Conservation (phyloP, 2,329 filamentous ascomycete species). For the Hypoxylon sp. region DNA sequence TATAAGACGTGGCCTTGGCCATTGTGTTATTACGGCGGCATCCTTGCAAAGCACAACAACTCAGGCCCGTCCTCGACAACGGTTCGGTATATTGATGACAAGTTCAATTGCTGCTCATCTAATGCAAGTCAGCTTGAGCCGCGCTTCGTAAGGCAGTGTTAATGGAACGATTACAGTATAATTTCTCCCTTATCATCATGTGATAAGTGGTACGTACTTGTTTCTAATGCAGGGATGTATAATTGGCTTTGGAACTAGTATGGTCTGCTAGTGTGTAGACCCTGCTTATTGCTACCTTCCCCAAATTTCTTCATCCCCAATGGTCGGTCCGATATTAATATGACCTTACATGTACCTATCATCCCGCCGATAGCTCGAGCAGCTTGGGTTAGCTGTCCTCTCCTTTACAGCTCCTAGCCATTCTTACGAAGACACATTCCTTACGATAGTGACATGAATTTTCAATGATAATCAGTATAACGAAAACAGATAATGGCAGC, state of each 20-base stretch:
- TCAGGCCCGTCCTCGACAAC: slow-evolving; percentile 33
- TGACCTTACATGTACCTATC: slow-evolving; percentile 8
- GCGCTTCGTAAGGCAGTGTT: slow-evolving; percentile 24
- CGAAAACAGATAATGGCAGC: slow-evolving; percentile 23
- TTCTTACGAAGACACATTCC: not conserved
- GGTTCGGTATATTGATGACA: slow-evolving; percentile 14
- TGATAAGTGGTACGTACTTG: slow-evolving; percentile 37
- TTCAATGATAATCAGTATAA: not conserved
- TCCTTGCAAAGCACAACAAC: slow-evolving; percentile 50
- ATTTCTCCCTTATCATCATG: slow-evolving; percentile 45
- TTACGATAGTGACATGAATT: not conserved
- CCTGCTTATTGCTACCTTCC: slow-evolving; percentile 23
- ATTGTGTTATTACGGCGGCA: slow-evolving; percentile 60
- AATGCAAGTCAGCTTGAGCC: slow-evolving; percentile 26
- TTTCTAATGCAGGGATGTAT: slow-evolving; percentile 25
- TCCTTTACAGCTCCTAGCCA: slow-evolving; percentile 3
- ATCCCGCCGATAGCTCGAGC: not conserved
- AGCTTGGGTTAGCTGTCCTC: not conserved
- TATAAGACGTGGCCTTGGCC: slow-evolving; percentile 59
- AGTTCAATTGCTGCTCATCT: slow-evolving; percentile 24
- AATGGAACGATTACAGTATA: slow-evolving; percentile 30
- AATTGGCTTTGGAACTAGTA: slow-evolving; percentile 19
- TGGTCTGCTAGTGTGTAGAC: not conserved
- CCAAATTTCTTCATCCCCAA: slow-evolving; percentile 23
- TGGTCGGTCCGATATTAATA: slow-evolving; percentile 27